Percentiles rank a stretch among this genome's conserved stretches.
Conservation (phyloP, 2,329 filamentous ascomycete species). For the Aureobasidium sp. region DNA sequence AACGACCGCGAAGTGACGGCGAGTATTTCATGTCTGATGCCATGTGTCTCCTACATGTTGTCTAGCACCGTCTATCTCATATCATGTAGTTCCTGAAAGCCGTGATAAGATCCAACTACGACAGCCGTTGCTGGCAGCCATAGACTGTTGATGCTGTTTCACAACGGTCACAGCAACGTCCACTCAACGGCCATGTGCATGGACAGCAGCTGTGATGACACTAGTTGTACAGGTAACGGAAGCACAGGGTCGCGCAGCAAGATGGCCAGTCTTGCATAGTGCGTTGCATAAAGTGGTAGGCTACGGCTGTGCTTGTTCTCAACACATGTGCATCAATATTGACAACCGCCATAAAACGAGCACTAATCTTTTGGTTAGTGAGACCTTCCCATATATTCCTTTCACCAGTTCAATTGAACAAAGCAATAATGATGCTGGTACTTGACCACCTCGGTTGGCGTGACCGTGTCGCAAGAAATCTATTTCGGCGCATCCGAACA, state of each 20-base stretch:
- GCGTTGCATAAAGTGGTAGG: not conserved
- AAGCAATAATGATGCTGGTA: not conserved
- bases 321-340: constrained; percentile 4
- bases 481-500: not conserved
- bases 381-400: constrained; percentile 2
- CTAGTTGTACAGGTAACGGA: constrained; percentile 4
- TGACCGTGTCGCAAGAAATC: not conserved
- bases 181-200: not conserved
- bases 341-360: constrained; percentile 4
- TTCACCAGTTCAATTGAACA: constrained; percentile 1
- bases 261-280: not conserved
- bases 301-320: not conserved
- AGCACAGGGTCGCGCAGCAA: constrained; percentile 3
- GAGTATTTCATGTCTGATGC: not conserved
- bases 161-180: not conserved
- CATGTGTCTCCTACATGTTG: not conserved
- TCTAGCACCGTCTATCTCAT: not conserved
- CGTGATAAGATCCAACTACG: not conserved
- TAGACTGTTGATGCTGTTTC: not conserved
- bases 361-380: constrained; percentile 2
- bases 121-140: not conserved
- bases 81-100: not conserved
- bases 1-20: not conserved
- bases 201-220: not conserved
- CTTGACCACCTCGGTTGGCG: not conserved